phyloP scores from a whole-genome alignment of 192 early-diverging fungal genomes.

The Jimgerdemannia flammicorona region DNA sequence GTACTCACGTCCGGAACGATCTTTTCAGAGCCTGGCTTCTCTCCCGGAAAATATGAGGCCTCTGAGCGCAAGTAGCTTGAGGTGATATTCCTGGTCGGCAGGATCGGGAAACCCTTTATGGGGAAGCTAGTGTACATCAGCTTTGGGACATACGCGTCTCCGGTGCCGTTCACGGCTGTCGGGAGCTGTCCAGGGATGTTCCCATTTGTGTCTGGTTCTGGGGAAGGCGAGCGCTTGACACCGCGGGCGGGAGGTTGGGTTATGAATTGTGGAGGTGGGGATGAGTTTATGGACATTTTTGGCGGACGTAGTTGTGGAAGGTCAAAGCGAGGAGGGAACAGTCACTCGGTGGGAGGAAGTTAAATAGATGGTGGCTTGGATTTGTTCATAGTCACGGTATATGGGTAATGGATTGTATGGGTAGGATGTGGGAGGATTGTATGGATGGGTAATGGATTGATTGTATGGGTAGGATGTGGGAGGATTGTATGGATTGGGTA shows the following conservation, averaged over 20 bases:
- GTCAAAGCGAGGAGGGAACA: no score
- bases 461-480: no score
- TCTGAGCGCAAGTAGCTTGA: constrained; percentile 44
- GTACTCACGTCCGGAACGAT: constrained; percentile 27
- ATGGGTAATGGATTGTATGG: no score
- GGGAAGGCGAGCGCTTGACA: background rate
- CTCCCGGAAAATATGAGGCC: constrained; percentile 40
- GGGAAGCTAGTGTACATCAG: constrained; percentile 53
- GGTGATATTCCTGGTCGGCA: constrained; percentile 46
- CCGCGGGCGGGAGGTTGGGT: background rate
- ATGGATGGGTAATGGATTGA: no score
- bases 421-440: no score
- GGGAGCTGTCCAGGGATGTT: background rate
- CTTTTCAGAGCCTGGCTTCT: constrained; percentile 19
- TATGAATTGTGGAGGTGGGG: background rate
- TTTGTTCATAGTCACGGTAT: no score
- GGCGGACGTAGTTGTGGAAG: no score
- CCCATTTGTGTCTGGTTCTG: background rate
- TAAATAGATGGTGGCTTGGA: no score
- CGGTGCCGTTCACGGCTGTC: background rate
- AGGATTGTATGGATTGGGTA: no score
- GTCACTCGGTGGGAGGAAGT: no score
- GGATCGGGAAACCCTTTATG: constrained; percentile 32
- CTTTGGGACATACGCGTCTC: constrained; percentile 25
- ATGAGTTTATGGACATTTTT: background rate